Evolutionary conservation across 1,284 basidiomycete species (phyloP), one percentile per base, ranked within the genome.

Genomic region (Irpex lacteus): DNA sequence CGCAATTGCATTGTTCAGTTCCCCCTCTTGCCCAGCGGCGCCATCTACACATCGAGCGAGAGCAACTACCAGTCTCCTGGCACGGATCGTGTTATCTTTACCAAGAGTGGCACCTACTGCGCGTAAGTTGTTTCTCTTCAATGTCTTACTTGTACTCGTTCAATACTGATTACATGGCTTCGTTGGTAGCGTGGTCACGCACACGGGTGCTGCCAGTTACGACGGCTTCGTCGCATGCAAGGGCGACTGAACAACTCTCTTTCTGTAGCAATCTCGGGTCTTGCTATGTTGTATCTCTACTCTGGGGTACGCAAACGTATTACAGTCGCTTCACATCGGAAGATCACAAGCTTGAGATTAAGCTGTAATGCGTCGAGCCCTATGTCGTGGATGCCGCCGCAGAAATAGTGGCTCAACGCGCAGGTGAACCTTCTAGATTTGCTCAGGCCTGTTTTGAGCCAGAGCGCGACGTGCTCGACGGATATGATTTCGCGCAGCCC

Each of bases 161-260:
- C 5, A 37, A 21, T n/a, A 4, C 26, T 52, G 56, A 59, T 2
- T 32, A 19, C 34, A 6, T 5, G n/a, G 40, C 15, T 9, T 13
- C 18, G 5, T 62, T 11, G 55, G 15, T 64, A 75, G 74, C 4
- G 72, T 74, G 38, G 65, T 74, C 62, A 75, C 74, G 3, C 74
- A 75, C 68, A 75, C 74, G 9, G 74, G 74, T 36, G 74, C 74
- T 36, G 66, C 69, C 32, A 66, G 63, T 32, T 66, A 73, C 63
- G 69, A 73, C 61, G 73, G 73, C 34, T 70, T 75, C 59, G 66
- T 71, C 26, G 66, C 73, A 18, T 74, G 74, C 70, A 57, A 68
- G 40, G 68, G 68, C 40, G 71, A 72, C 65, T 73, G 63, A 21
- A 0, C 26, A 4, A 26, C 26, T 26, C 26, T 26, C 26, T 26